Conservation (phyloP, 306 rosid species). For the Vigna nakashimae region DNA sequence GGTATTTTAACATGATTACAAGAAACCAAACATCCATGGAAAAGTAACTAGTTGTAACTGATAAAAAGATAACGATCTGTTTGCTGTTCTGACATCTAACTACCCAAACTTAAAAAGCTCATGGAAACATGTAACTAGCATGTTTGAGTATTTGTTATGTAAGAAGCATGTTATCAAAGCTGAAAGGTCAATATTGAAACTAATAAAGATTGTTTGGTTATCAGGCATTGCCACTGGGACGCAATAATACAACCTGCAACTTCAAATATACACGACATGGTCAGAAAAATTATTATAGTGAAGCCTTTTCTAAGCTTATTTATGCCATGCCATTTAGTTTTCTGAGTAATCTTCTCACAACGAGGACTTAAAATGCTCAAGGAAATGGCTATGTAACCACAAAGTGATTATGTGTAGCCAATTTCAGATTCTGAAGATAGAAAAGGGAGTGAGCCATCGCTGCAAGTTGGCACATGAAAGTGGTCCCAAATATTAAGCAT, state of each 20-base stretch:
- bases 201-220: too few relatives aligned
- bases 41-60: too few relatives aligned
- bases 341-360: neutral
- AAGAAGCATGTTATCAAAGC: neutral
- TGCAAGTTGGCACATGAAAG: constrained; percentile 46
- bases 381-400: neutral
- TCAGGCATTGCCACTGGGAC: too few relatives aligned
- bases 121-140: neutral
- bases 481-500: constrained; percentile 49
- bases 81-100: too few relatives aligned
- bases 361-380: neutral
- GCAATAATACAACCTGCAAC: too few relatives aligned
- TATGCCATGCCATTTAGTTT: constrained; percentile 7
- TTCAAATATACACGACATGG: too few relatives aligned
- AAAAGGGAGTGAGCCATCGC: neutral
- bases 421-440: neutral
- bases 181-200: too few relatives aligned
- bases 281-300: neutral
- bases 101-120: neutral
- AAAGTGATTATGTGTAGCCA: constrained; percentile 5
- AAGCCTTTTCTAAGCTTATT: constrained; percentile 2
- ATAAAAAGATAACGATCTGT: too few relatives aligned
- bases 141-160: neutral
- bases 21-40: too few relatives aligned
- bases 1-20: too few relatives aligned